phyloP scores from a whole-genome alignment of 2,329 filamentous ascomycete genomes.

The Botrytis tulipae region DNA sequence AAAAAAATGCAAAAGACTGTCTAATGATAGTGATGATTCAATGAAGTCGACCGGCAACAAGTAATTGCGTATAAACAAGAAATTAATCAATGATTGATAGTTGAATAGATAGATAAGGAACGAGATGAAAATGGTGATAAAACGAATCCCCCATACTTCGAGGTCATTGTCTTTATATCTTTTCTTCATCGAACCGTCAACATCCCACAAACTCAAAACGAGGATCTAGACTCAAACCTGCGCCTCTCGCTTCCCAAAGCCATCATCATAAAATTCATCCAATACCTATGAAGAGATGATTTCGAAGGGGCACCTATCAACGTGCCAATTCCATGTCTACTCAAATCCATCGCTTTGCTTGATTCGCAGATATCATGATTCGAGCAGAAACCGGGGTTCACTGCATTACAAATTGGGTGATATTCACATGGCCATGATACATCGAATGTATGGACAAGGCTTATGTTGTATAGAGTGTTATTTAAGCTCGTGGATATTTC shows the following conservation, averaged over 20 bases:
- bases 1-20: constrained; percentile 7
- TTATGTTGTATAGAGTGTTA: background rate
- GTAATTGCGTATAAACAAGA: constrained; percentile 9
- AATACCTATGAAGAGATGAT: background rate
- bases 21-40: background rate
- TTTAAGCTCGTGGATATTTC: background rate
- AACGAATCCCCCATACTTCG: background rate
- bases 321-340: background rate
- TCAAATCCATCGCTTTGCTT: background rate
- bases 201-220: background rate
- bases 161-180: background rate
- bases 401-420: background rate
- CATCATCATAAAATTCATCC: background rate
- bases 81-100: background rate
- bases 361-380: background rate
- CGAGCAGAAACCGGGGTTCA: background rate
- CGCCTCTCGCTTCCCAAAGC: background rate
- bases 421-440: background rate
- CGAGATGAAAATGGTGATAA: constrained; percentile 14
- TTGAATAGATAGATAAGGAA: constrained; percentile 18
- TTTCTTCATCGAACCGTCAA: background rate
- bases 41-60: constrained; percentile 38
- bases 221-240: background rate
- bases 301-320: background rate
- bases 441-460: background rate